Percentiles rank a stretch among this genome's conserved stretches.
phyloP scores from a whole-genome alignment of 805 yeast genomes.

The Candida rishiriensis region DNA sequence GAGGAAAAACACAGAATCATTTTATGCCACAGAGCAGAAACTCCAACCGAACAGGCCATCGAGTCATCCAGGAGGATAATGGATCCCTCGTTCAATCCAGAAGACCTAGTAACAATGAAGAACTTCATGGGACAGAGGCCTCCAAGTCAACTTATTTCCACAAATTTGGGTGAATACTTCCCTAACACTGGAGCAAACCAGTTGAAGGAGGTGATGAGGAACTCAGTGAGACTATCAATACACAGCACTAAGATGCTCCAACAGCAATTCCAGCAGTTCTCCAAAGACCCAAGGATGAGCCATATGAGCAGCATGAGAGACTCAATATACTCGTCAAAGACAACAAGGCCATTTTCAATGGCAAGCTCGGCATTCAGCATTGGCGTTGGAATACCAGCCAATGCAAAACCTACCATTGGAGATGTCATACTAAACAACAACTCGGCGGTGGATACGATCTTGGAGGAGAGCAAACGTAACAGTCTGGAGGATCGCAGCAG shows the following conservation, averaged over 20 bases:
- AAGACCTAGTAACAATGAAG: constrained; percentile 26
- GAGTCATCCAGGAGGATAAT: constrained; percentile 7
- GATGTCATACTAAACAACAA: constrained; percentile 56
- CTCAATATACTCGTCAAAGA: constrained; percentile 20
- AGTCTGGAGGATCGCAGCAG: constrained; percentile 2
- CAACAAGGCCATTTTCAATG: constrained; percentile 21
- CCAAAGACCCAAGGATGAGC: neutral
- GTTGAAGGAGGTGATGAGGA: constrained; percentile 74
- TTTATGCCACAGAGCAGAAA: constrained; percentile 57
- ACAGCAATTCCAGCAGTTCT: constrained; percentile 10
- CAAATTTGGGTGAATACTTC: constrained; percentile 85
- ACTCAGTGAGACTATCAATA: constrained; percentile 76
- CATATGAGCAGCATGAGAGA: constrained; percentile 8
- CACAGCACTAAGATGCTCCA: constrained; percentile 23
- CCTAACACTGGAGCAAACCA: constrained; percentile 74
- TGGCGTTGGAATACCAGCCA: constrained; percentile 26
- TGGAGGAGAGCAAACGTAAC: constrained; percentile 19
- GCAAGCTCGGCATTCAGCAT: constrained; percentile 25
- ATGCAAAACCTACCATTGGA: constrained; percentile 50
- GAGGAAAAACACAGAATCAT: constrained; percentile 67
- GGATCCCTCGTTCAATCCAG: constrained; percentile 1
- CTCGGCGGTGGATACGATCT: constrained; percentile 46
- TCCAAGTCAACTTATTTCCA: constrained; percentile 85
- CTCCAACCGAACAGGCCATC: constrained; percentile 45
- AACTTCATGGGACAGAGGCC: constrained; percentile 85